Conservation (phyloP, 2,329 filamentous ascomycete genomes). For the Tympanopsis confertula region DNA sequence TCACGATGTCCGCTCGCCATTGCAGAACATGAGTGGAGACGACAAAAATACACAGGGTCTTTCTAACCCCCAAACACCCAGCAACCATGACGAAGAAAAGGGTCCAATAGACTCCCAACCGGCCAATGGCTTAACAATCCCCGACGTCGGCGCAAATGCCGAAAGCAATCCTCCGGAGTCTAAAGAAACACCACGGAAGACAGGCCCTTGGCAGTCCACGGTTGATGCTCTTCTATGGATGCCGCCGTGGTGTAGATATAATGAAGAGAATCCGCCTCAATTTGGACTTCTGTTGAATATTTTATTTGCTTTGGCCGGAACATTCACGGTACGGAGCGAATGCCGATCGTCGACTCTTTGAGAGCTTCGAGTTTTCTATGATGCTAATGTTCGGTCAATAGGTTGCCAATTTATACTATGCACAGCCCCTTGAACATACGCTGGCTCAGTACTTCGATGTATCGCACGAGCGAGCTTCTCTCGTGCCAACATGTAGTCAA, state of each 20-base stretch:
- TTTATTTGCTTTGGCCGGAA: slow-evolving; percentile 52
- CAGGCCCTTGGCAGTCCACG: too few species aligned
- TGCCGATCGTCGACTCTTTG: slow-evolving; percentile 11
- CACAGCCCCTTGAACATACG: slow-evolving; percentile 55
- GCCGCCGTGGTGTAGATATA: slow-evolving; percentile 57
- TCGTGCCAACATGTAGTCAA: slow-evolving; percentile 55
- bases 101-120: too few species aligned
- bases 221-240: slow-evolving; percentile 36
- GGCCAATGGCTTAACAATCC: too few species aligned
- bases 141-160: too few species aligned
- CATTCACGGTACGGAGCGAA: slow-evolving; percentile 10
- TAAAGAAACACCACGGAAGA: too few species aligned
- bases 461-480: slow-evolving; percentile 42
- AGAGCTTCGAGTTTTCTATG: not conserved
- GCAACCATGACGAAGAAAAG: too few species aligned
- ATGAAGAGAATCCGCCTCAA: slow-evolving; percentile 50
- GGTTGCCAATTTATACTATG: slow-evolving; percentile 61
- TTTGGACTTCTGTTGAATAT: slow-evolving; percentile 62
- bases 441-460: slow-evolving; percentile 52
- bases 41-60: too few species aligned
- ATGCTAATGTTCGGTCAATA: not conserved
- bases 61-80: too few species aligned
- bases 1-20: too few species aligned
- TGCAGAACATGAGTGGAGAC: too few species aligned
- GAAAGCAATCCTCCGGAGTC: too few species aligned